Conservation (phyloP, 2,329 filamentous ascomycete genomes). For the Ilyonectria mors-panacis region DNA sequence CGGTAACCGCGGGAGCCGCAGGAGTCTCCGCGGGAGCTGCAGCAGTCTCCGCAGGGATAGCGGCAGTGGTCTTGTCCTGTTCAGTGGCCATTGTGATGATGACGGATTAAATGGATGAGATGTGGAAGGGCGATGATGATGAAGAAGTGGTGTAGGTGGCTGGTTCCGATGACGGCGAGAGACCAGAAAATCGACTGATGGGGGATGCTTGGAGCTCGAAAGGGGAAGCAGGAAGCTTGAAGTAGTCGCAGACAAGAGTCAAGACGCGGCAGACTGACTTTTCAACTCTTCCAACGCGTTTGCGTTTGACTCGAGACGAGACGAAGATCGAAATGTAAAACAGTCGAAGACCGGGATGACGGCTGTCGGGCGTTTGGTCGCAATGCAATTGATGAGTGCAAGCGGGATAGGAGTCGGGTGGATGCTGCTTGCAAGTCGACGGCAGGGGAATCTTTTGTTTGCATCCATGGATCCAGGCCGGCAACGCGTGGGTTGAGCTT, state of each 20-base stretch:
- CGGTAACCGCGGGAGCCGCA: conserved; percentile 26
- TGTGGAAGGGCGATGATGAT: conserved; percentile 1
- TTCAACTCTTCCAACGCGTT: conserved; percentile 15
- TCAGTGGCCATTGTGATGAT: conserved; percentile 49
- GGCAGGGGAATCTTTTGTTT: neutral
- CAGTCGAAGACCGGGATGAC: conserved; percentile 14
- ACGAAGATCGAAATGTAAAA: conserved; percentile 21
- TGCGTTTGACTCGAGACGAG: conserved; percentile 23
- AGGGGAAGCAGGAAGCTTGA: neutral
- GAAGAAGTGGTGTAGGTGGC: conserved; percentile 4
- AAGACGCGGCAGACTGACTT: neutral
- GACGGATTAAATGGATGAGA: neutral
- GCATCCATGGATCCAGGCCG: neutral
- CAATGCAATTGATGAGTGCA: conserved; percentile 1
- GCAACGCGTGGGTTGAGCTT: neutral
- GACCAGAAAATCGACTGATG: conserved; percentile 5
- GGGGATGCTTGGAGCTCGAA: neutral
- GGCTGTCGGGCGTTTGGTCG: conserved; percentile 21
- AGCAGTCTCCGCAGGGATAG: conserved; percentile 27
- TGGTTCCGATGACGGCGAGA: conserved; percentile 18
- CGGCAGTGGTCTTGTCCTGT: conserved; percentile 43
- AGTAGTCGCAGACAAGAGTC: neutral
- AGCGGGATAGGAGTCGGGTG: conserved; percentile 22
- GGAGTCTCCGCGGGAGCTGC: conserved; percentile 28
- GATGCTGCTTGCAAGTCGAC: conserved; percentile 18